Evolutionary conservation across 345 rosid genomes (phyloP).

Genomic region (Adansonia digitata): DNA sequence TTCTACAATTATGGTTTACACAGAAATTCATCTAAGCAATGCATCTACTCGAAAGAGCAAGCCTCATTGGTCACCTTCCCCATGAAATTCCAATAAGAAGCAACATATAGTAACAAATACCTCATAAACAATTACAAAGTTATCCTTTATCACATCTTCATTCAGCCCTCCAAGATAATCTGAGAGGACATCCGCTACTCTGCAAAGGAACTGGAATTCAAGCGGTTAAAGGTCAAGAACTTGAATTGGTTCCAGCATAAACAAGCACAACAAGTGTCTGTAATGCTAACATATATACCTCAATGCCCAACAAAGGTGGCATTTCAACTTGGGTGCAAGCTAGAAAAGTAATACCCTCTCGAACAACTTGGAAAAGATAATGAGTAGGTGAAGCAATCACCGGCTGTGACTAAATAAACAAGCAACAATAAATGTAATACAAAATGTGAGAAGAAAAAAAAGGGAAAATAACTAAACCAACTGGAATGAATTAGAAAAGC

Average conservation of each 20-base stretch:
- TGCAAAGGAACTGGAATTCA: conserved; percentile 73
- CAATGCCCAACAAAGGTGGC: conserved; percentile 96
- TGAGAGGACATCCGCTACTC: conserved; percentile 78
- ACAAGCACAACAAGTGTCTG: not conserved
- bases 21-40: not conserved
- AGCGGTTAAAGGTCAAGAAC: conserved; percentile 16
- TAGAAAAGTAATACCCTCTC: conserved; percentile 81
- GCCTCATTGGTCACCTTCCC: not conserved
- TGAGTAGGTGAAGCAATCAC: conserved; percentile 97
- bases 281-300: conserved; percentile 37
- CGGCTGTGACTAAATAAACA: conserved; percentile 44
- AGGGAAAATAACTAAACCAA: conserved; percentile 8
- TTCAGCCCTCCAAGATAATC: conserved; percentile 93
- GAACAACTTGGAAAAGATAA: conserved; percentile 83
- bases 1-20: conserved; percentile 14
- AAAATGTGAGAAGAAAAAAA: not conserved
- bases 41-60: not conserved
- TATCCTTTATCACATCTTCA: conserved; percentile 92
- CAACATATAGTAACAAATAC: conserved; percentile 30
- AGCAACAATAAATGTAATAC: not conserved
- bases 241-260: conserved; percentile 7
- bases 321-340: conserved; percentile 98
- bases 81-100: not conserved
- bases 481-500: not conserved
- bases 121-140: conserved; percentile 93